Percentiles rank a stretch among this genome's conserved stretches.
phyloP scores from a whole-genome alignment of 768 basidiomycete genomes.

The Exsudoporus frostii region DNA sequence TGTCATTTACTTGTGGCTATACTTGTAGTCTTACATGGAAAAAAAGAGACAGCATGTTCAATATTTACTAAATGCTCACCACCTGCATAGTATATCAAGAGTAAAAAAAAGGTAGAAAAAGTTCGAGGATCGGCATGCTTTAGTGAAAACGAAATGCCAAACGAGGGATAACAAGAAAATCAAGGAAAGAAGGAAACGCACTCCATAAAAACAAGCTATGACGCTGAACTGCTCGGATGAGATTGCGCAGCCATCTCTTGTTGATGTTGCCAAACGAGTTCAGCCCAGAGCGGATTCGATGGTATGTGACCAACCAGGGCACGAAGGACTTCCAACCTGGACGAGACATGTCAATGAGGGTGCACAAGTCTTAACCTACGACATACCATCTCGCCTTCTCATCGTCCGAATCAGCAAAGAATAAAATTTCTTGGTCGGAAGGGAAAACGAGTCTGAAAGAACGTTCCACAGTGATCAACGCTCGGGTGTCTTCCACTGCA shows the following conservation, averaged over 20 bases:
- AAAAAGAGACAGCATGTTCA: conserved; percentile 12
- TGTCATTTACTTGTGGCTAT: conserved; percentile 19
- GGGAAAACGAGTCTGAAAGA: conserved; percentile 85
- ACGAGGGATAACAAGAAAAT: conserved; percentile 7
- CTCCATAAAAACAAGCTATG: background rate
- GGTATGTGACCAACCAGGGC: conserved; percentile 88
- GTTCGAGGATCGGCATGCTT: background rate
- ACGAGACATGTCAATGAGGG: conserved; percentile 1
- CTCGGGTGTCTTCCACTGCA: conserved; percentile 73
- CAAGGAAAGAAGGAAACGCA: background rate
- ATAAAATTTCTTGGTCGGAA: conserved; percentile 73
- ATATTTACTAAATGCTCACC: conserved; percentile 1
- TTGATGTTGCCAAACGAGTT: conserved; percentile 83
- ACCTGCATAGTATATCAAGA: conserved; percentile 18
- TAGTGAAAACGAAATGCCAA: conserved; percentile 12
- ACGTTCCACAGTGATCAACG: conserved; percentile 67
- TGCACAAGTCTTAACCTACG: background rate
- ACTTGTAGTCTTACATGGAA: conserved; percentile 23
- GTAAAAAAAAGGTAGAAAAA: background rate
- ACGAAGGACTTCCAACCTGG: conserved; percentile 80
- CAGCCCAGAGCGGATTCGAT: conserved; percentile 91
- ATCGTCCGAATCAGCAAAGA: conserved; percentile 88
- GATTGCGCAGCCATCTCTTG: conserved; percentile 37
- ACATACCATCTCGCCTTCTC: conserved; percentile 85
- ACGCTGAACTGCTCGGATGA: background rate